A percentile compares a stretch with the other conserved stretches of the same genome.
Conservation (phyloP, 140 eudicot genomes). For the Ambrosia hybrid region DNA sequence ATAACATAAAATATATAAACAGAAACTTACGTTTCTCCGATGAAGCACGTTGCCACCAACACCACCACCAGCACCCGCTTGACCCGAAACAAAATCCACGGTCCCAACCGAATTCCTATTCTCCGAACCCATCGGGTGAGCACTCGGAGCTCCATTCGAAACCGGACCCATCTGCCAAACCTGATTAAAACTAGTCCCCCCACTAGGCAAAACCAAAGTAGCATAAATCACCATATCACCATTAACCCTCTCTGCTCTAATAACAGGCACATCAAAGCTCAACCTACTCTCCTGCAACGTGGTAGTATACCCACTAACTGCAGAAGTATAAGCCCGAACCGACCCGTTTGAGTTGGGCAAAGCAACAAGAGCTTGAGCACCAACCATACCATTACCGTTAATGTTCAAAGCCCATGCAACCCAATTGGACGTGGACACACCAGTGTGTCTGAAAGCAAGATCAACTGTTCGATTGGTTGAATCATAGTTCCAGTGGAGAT, state of each 20-base stretch:
- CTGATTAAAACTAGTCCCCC: slow-evolving; percentile 55
- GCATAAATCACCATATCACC: slow-evolving; percentile 54
- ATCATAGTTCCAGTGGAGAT: no score
- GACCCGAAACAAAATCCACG: slow-evolving; percentile 56
- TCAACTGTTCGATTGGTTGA: slow-evolving; percentile 47
- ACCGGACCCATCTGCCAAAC: slow-evolving; percentile 78
- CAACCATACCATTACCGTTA: slow-evolving; percentile 40
- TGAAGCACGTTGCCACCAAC: slow-evolving; percentile 43
- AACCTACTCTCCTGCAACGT: slow-evolving; percentile 22
- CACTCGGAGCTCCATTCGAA: slow-evolving; percentile 26
- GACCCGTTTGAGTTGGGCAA: slow-evolving; percentile 40
- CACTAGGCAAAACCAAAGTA: slow-evolving; percentile 26
- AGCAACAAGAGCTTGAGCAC: slow-evolving; percentile 65
- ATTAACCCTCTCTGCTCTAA: slow-evolving; percentile 35
- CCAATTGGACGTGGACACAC: no score
- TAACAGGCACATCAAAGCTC: slow-evolving; percentile 52
- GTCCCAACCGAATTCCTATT: slow-evolving; percentile 40
- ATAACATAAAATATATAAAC: background rate
- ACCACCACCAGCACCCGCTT: slow-evolving; percentile 33
- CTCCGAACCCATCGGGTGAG: no score
- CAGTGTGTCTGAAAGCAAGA: slow-evolving; percentile 56
- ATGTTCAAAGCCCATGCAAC: no score
- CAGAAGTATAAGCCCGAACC: slow-evolving; percentile 47
- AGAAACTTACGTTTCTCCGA: slow-evolving; percentile 71
- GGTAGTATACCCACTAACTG: slow-evolving; percentile 24